Base-by-base conservation (phyloP, 768 basidiomycete genomes). In the Galerina sulciceps region DNA sequence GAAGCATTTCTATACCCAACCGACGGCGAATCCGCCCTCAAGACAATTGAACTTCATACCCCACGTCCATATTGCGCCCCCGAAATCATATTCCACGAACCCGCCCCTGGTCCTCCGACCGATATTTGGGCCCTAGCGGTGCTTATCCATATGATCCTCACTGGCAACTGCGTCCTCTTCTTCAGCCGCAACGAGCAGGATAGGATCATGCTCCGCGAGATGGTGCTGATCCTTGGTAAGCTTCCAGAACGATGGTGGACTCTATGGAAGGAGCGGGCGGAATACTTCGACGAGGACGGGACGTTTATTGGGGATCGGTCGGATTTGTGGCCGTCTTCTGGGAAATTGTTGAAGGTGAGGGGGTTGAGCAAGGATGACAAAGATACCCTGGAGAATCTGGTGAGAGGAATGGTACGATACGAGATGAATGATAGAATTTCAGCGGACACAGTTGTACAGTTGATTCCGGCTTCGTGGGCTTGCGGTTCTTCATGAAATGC, bases 281-380 rank as follows among this genome's bases (percentile, higher is more conserved):
- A 63, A 45, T 63, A 55, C 17, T 63, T 63, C 36, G 55, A 57
- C 31, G 62, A 60, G 26, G 45, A 60, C 40, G 62, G 50, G 14
- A 48, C 23, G 17, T 49, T 54, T 43, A 43, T 54, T 6, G 58
- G 58, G 13, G 55, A 55, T 49, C 37, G 15, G 46, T 38, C 17
- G 20, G 36, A 23, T 11, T 40, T 46, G 42, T 26, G 36, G 3
- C 38, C 10, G 18, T 36, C 50, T 10, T 17, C 41, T 3, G 57
- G 49, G 18, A 43, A 37, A 42, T 46, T 58, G 14, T 10, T 58
- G 9, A 58, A 52, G 48, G 20, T 52, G 10, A 11, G 34, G 41
- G n/a, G 23, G 49, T 31, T 58, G 48, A 37, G 10, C 10, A n/a
- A 36, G 23, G 50, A 43, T 10, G 57, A 63, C 6, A 10, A 45